phyloP scores from a whole-genome alignment of 75 land plant genomes.

The Pinus taeda region DNA sequence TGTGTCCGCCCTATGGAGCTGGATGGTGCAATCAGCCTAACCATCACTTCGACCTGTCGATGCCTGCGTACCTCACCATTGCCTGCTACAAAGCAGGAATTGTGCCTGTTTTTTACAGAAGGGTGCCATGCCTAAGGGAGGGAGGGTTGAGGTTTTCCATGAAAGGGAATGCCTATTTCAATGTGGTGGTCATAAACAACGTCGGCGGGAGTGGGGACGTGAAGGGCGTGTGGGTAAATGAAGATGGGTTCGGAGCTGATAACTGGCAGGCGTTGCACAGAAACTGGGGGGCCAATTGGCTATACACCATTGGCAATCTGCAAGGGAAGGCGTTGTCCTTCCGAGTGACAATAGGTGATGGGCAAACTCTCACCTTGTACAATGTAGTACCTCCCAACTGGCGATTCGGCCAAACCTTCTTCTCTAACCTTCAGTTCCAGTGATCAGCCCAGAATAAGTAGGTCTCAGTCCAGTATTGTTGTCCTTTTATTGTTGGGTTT shows the following conservation, averaged over 20 bases:
- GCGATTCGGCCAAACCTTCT: slow-evolving; percentile 81
- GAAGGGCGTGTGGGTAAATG: slow-evolving; percentile 46
- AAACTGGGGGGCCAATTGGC: slow-evolving; percentile 89
- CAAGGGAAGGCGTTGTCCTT: slow-evolving; percentile 71
- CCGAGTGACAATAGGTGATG: slow-evolving; percentile 62
- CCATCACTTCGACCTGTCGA: slow-evolving; percentile 33
- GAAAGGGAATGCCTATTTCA: slow-evolving; percentile 76
- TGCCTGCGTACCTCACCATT: slow-evolving; percentile 3
- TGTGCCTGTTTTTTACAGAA: slow-evolving; percentile 19
- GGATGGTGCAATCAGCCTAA: slow-evolving; percentile 25
- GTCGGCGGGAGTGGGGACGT: slow-evolving; percentile 76
- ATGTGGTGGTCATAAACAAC: slow-evolving; percentile 74
- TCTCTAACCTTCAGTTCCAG: slow-evolving; percentile 13
- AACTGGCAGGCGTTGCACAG: slow-evolving; percentile 63
- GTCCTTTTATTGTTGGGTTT: too few species aligned
- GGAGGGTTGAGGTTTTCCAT: slow-evolving; percentile 79
- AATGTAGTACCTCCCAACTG: slow-evolving; percentile 61
- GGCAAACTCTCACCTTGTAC: slow-evolving; percentile 44
- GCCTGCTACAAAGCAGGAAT: slow-evolving; percentile 11
- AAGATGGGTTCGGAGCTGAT: neutral
- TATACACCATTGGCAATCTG: slow-evolving; percentile 40
- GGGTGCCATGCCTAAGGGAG: slow-evolving; percentile 58
- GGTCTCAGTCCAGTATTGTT: too few species aligned
- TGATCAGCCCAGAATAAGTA: too few species aligned
- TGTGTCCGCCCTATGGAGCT: slow-evolving; percentile 14